Conservation (phyloP, 306 rosid species). For the Sicyos baderoa region DNA sequence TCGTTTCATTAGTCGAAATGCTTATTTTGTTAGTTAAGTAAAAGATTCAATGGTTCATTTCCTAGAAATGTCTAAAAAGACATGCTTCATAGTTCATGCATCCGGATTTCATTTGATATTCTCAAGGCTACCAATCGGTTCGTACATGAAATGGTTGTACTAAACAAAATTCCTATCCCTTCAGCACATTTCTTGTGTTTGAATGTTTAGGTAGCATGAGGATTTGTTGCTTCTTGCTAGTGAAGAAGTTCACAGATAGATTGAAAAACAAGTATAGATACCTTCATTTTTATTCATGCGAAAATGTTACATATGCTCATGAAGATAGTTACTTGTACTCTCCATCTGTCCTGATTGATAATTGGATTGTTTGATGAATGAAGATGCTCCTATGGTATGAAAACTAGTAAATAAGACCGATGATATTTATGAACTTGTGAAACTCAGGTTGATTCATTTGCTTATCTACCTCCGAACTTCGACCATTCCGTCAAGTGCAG, state of each 20-base stretch:
- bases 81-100: background rate
- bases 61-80: background rate
- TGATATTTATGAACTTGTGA: constrained; percentile 22
- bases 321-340: background rate
- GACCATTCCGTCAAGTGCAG: constrained; percentile 57
- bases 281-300: background rate
- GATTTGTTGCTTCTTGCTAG: constrained; percentile 3
- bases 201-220: background rate
- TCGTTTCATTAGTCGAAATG: background rate
- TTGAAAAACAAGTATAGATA: background rate
- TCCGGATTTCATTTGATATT: background rate
- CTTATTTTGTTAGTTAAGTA: constrained; percentile 10
- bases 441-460: constrained; percentile 75
- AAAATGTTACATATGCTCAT: background rate
- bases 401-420: constrained; percentile 3
- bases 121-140: background rate
- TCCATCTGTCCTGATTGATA: background rate
- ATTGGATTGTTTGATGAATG: background rate
- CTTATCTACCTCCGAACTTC: constrained; percentile 66
- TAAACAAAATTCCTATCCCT: background rate
- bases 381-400: background rate
- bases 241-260: background rate
- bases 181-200: background rate
- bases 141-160: background rate
- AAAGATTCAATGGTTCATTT: background rate